phyloP scores from a whole-genome alignment of 805 yeast genomes.

The Wickerhamiella parazyma region DNA sequence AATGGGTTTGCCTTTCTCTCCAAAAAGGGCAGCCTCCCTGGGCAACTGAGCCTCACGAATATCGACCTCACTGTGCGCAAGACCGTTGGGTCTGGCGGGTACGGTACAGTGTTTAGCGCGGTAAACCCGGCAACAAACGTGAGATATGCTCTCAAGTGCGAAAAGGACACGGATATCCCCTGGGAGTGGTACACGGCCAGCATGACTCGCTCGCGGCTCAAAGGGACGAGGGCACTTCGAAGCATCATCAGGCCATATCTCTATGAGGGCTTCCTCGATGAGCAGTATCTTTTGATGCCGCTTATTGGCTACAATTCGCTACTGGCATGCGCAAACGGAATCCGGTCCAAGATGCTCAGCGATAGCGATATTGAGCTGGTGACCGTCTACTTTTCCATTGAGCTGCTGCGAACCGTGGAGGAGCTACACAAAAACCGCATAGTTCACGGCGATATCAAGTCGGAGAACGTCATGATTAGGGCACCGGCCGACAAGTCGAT shows the following conservation, averaged over 20 bases:
- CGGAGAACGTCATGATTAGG: slow-evolving; percentile 74
- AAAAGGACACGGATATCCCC: slow-evolving; percentile 42
- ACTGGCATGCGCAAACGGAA: slow-evolving; percentile 45
- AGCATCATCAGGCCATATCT: slow-evolving; percentile 40
- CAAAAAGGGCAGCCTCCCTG: slow-evolving; percentile 3
- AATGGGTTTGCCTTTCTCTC: neutral
- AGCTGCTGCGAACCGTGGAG: slow-evolving; percentile 46
- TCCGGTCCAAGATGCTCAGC: slow-evolving; percentile 23
- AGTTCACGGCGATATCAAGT: slow-evolving; percentile 73
- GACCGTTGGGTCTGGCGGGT: slow-evolving; percentile 70
- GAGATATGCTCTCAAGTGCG: slow-evolving; percentile 57
- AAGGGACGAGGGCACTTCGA: slow-evolving; percentile 17
- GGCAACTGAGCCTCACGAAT: neutral
- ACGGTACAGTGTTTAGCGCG: slow-evolving; percentile 60
- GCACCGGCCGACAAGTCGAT: slow-evolving; percentile 24
- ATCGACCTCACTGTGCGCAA: slow-evolving; percentile 5
- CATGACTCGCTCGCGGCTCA: slow-evolving; percentile 35
- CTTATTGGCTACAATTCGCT: slow-evolving; percentile 61
- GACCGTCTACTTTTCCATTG: slow-evolving; percentile 48
- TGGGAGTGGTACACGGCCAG: slow-evolving; percentile 75
- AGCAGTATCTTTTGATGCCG: slow-evolving; percentile 52
- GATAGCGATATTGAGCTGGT: slow-evolving; percentile 41
- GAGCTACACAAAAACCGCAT: slow-evolving; percentile 51
- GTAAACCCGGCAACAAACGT: slow-evolving; percentile 42
- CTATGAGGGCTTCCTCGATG: slow-evolving; percentile 47